These are phyloP conservation scores for Paraphaeosphaeria sporulosa DNA, from an alignment of 2,329 filamentous ascomycete genomes.

Conservation along the genomic window DNA sequence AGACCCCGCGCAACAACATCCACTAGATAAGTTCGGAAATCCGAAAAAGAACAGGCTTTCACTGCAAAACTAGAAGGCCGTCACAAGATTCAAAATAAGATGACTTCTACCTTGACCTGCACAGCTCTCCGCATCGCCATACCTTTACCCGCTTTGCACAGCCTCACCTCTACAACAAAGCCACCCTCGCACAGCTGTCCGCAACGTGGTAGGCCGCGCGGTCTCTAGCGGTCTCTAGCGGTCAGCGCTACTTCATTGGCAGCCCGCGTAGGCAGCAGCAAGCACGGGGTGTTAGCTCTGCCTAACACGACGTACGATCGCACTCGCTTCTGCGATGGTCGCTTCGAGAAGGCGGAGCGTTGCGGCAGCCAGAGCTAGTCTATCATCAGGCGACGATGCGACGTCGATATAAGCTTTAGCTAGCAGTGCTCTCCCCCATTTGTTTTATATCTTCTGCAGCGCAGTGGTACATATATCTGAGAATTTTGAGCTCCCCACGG, in stretches of 20 bases:
- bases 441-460: neutral
- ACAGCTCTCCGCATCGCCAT: neutral
- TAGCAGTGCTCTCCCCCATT: neutral
- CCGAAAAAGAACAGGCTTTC: too few species aligned
- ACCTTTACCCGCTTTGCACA: neutral
- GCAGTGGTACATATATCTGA: too few species aligned
- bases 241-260: conserved; percentile 9
- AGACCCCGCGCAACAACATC: neutral
- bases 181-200: neutral
- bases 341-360: conserved; percentile 1
- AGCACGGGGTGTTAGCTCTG: neutral
- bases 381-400: neutral
- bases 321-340: conserved; percentile 8
- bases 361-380: neutral
- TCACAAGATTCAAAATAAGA: too few species aligned
- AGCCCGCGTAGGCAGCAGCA: conserved; percentile 14
- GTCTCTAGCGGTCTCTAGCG: conserved; percentile 12
- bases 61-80: neutral
- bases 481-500: too few species aligned
- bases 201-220: conserved; percentile 20
- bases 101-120: neutral
- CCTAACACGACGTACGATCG: neutral
- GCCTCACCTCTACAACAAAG: neutral
- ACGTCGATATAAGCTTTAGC: conserved; percentile 5
- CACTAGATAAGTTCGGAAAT: neutral